Conservation (phyloP, 805 yeast species). For the Tetrapisispora arboricola region DNA sequence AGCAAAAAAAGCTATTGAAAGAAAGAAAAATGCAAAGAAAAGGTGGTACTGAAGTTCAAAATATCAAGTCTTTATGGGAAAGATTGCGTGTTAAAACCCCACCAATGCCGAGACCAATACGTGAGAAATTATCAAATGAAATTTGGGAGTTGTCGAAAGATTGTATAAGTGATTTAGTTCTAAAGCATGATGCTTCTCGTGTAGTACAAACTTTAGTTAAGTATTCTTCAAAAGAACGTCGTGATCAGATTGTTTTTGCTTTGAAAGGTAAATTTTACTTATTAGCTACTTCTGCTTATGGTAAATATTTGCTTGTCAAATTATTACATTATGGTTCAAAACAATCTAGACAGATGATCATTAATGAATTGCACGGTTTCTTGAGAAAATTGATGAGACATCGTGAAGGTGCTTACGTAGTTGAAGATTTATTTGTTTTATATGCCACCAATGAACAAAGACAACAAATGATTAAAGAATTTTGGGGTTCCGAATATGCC, state of each 20-base stretch:
- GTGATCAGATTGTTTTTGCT: constrained; percentile 56
- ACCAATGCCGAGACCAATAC: constrained; percentile 61
- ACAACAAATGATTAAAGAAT: constrained; percentile 86
- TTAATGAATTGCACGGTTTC: constrained; percentile 83
- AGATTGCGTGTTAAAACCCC: constrained; percentile 77
- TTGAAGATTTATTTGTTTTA: constrained; percentile 81
- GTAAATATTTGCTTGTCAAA: constrained; percentile 83
- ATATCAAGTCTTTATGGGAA: constrained; percentile 86
- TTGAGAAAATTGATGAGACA: constrained; percentile 90
- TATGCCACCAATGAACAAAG: constrained; percentile 79
- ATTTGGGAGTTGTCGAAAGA: constrained; percentile 77
- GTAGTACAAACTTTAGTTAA: constrained; percentile 90
- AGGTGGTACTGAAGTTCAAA: constrained; percentile 77
- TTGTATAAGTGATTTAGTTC: constrained; percentile 69
- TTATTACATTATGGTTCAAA: constrained; percentile 86
- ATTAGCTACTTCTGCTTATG: constrained; percentile 86
- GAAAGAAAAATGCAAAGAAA: constrained; percentile 84
- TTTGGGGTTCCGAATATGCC: constrained; percentile 94
- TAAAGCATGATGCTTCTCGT: constrained; percentile 94
- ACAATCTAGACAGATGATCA: constrained; percentile 61
- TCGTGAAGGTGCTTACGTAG: constrained; percentile 95
- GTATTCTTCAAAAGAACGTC: constrained; percentile 69
- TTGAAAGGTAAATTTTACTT: constrained; percentile 69
- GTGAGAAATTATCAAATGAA: constrained; percentile 72
- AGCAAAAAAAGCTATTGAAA: constrained; percentile 63